Base-by-base conservation (phyloP, 2,329 filamentous ascomycete genomes). In the Xylogone sp. region DNA sequence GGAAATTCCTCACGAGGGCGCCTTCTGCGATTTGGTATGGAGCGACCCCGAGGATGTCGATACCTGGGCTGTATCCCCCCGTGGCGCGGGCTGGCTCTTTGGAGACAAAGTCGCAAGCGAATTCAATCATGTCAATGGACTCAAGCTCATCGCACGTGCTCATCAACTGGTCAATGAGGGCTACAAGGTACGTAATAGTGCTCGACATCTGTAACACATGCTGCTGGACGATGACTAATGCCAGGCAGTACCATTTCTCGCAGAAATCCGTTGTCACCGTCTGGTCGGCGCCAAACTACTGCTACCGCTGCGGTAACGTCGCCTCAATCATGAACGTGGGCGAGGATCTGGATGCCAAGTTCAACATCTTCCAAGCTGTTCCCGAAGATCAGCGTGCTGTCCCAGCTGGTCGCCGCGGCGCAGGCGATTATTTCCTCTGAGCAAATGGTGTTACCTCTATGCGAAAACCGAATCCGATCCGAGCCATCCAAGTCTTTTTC, bases 321-420 rank as follows among this genome's bases (percentile, higher is more conserved):
- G 84, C 84, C 19, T 84, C 81, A 4, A 96, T 97, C 67, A 96
- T 96, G 86, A 91, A 91, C 48, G 84, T 97, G 22, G 85, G 87
- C 59, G 87, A 88, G 63, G 87, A 94, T 63, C 77, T 97, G 48
- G 85, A 90, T 54, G 91, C 93, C 27, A 90, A 88, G 63, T 99
- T 99, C 75, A 94, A 87, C 69, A 94, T 95, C 64, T 95, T 95
- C 75, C 87, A 84, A 24, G 90, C 90, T 27, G 90, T 95, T n/a
- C 89, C 90, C 0, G 90, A 94, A 62, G 86, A 94, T 60, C 81
- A 88, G 69, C 79, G 90, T 54, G 88, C 90, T 51, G 86, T 93
- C 8, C 90, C 90, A 2, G 83, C 86, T 10, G 88, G 81, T 50
- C 77, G 84, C 43, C 76, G 83, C 57, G 83, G 84, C 22, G 82